These are phyloP conservation scores for Creolimax fragrantissima DNA, from an alignment of 78 protist genomes.

Conservation along the genomic window DNA sequence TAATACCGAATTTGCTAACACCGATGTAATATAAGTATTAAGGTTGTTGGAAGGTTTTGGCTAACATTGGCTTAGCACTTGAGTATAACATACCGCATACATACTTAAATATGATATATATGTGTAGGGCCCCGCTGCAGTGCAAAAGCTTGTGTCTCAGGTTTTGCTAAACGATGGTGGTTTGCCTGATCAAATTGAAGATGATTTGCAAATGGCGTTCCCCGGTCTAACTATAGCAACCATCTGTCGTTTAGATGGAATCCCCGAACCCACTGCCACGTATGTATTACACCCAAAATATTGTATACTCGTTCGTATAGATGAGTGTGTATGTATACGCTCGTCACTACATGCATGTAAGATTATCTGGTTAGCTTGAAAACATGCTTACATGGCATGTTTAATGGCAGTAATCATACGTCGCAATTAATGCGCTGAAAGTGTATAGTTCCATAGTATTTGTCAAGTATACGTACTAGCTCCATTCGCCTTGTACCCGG, in stretches of 20 bases:
- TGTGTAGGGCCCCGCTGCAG: background rate
- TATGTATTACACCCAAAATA: background rate
- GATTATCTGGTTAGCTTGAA: no score
- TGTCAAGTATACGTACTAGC: background rate
- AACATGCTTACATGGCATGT: no score
- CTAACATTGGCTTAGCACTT: background rate
- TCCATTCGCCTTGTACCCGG: background rate
- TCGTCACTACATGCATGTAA: background rate
- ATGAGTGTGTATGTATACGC: background rate
- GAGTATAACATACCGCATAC: no score
- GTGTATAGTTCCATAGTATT: background rate
- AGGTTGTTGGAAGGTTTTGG: background rate
- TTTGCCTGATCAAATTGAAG: background rate
- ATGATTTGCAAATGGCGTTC: background rate
- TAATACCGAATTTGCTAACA: background rate
- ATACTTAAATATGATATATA: no score
- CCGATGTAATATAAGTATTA: background rate
- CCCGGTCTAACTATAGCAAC: background rate
- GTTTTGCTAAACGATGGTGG: background rate
- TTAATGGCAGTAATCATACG: no score
- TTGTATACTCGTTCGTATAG: background rate
- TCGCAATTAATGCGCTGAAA: background rate
- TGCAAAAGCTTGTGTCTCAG: background rate
- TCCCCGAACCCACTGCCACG: background rate
- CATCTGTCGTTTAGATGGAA: background rate